Conservation (phyloP, 768 basidiomycete genomes). For the Piloderma croceum region DNA sequence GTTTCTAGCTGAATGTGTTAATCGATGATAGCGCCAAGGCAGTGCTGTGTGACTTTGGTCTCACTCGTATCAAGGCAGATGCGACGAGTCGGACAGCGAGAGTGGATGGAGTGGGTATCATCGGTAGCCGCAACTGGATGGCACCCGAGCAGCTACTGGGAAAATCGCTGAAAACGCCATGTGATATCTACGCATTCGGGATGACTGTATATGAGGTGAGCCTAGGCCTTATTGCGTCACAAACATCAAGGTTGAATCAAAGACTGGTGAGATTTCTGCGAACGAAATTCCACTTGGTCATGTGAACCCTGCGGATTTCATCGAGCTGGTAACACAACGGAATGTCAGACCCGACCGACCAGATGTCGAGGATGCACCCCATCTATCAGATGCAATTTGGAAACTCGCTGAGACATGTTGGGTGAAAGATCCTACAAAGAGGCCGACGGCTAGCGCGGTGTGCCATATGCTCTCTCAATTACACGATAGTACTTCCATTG, state of each 20-base stretch:
- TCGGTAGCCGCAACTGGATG: no score
- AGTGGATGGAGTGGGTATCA: neutral
- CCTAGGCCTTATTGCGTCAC: neutral
- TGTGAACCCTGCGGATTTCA: conserved; percentile 8
- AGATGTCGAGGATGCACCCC: conserved; percentile 15
- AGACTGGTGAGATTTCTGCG: conserved; percentile 17
- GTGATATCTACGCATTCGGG: no score
- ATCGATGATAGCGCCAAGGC: conserved; percentile 9
- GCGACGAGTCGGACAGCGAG: conserved; percentile 1
- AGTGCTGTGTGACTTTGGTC: conserved; percentile 13
- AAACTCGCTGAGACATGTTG: conserved; percentile 18
- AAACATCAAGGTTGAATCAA: conserved; percentile 4
- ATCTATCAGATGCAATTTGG: conserved; percentile 19
- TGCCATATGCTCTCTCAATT: no score
- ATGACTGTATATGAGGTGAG: no score
- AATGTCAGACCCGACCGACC: conserved; percentile 19
- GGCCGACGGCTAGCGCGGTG: conserved; percentile 14
- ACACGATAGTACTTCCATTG: no score
- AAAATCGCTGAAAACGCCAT: conserved; percentile 7
- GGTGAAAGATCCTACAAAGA: conserved; percentile 8
- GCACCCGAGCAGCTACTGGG: no score
- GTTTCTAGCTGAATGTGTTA: conserved; percentile 8
- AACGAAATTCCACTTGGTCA: no score
- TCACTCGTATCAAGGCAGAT: conserved; percentile 9
- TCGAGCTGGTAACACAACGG: conserved; percentile 10